Base-by-base conservation (phyloP, 129 eudicot species). In the Glebionis coronaria region DNA sequence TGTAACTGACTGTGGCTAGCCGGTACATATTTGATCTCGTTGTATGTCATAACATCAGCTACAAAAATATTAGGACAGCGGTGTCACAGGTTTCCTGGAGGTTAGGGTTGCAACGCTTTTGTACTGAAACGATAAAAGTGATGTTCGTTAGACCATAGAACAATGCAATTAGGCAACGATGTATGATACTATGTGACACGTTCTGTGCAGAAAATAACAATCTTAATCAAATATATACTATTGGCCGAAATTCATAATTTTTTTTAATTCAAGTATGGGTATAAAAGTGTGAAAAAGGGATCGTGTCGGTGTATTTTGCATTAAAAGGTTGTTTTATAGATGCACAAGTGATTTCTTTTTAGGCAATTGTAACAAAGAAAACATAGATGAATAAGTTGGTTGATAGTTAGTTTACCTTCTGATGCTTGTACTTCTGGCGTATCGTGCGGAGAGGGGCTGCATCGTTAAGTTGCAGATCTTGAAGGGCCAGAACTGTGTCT, bases 391-490 rank as follows among this genome's bases (percentile, higher is more conserved):
- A 60, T 60, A 10, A 28, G 25, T 27, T 18, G 12, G 63, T 20
- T 15, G 56, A 46, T 59, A 65, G 4, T 4, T 4, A 10, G 3
- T 79, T 7, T 75, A 92, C 98, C 98, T 88, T 88, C 51, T 70
- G 60, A 27, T 88, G 94, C 66, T 58, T 78, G 78, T 92, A 92
- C 73, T 92, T 92, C 44, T 84, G 88, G 21, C 98, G 95, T 16
- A 92, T 77, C 19, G 96, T 88, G 10, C 73, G 79, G 2, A 82
- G 81, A 55, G 80, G 67, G 77, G 80, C 65, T 11, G 67, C 72
- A 14, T 73, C 31, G 67, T 92, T 88, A 51, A 83, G 80, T 56
- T 86, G 96, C 71, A 92, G 79, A 63, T 88, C 83, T 74, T 88
- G 87, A 79, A 92, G 69, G 47, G 71, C 82, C 57, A 80, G 71